Base-by-base conservation (phyloP, 1,284 basidiomycete genomes). In the Somion occarium region DNA sequence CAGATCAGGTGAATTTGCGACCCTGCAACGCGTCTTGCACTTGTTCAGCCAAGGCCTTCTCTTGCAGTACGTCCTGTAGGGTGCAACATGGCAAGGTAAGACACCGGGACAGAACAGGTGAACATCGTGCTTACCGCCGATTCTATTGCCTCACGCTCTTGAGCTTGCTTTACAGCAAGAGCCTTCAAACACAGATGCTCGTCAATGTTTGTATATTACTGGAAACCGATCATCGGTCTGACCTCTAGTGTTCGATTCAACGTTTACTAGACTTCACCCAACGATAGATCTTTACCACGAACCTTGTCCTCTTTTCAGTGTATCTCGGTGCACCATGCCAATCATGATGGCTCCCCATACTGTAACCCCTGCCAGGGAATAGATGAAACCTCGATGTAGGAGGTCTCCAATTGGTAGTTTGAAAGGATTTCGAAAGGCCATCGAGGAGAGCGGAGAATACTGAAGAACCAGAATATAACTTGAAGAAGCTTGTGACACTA, bases 281-380 rank as follows among this genome's bases (percentile, higher is more conserved):
- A 12, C 5, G 19, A 9, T 41, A 20, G 5, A 5, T 5, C 5
- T 7, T 18, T 12, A 23, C 9, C 22, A 58, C 61, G 46, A 51
- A 64, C 64, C 64, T 61, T 56, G 55, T 18, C 65, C 64, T 15
- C 62, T 58, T 48, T 43, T 49, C 46, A 67, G n/a, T 4, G 60
- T 67, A 27, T 64, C 58, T 27, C 56, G 56, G 50, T 67, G 65
- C 9, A 64, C 61, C n/a, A 59, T 56, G 7, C 63, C 65, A 20
- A 65, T 67, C 61, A 61, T 63, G 46, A 61, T 61, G 18, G 63
- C 37, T 2, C 64, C 65, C 62, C 63, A 64, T 2, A 61, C 58
- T 34, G 58, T 60, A 19, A 67, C 53, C 2, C 65, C 65, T 1
- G 64, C 49, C 4, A 67, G 55, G 0, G 61, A 57, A 53, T 58